phyloP scores from a whole-genome alignment of 768 basidiomycete genomes.

The Suillus subluteus region DNA sequence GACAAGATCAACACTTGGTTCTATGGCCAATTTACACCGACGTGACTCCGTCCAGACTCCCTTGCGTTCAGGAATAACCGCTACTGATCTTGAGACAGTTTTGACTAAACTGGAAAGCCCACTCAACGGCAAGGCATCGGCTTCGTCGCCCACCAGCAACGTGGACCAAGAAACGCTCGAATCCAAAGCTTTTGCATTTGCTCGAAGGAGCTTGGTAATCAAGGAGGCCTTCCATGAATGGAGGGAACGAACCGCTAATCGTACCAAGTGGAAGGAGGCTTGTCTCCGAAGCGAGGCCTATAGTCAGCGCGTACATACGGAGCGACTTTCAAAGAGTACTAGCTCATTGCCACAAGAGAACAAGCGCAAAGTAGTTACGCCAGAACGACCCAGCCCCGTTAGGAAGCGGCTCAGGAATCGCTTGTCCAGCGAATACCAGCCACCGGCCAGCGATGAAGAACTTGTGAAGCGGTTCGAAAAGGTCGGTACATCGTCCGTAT shows the following conservation, averaged over 20 bases:
- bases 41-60: slow-evolving; percentile 31
- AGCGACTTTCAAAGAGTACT: slow-evolving; percentile 35
- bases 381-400: slow-evolving; percentile 24
- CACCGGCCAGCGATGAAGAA: slow-evolving; percentile 64
- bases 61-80: slow-evolving; percentile 22
- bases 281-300: slow-evolving; percentile 64
- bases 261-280: slow-evolving; percentile 64
- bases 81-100: slow-evolving; percentile 16
- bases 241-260: slow-evolving; percentile 48
- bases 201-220: slow-evolving; percentile 42
- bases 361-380: slow-evolving; percentile 29
- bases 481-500: slow-evolving; percentile 42
- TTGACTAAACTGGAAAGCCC: slow-evolving; percentile 9
- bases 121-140: slow-evolving; percentile 12
- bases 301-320: slow-evolving; percentile 49
- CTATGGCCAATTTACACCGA: slow-evolving; percentile 23
- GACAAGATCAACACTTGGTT: slow-evolving; percentile 15
- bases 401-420: slow-evolving; percentile 39
- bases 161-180: slow-evolving; percentile 34
- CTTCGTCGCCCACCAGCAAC: slow-evolving; percentile 4
- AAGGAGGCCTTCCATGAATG: slow-evolving; percentile 48
- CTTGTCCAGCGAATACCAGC: slow-evolving; percentile 47
- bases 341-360: slow-evolving; percentile 17
- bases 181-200: slow-evolving; percentile 47
- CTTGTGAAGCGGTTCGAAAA: slow-evolving; percentile 69